A percentile compares a stretch with the other conserved stretches of the same genome.
Conservation (phyloP, 257 asterid genomes). For the Salvia splendens region DNA sequence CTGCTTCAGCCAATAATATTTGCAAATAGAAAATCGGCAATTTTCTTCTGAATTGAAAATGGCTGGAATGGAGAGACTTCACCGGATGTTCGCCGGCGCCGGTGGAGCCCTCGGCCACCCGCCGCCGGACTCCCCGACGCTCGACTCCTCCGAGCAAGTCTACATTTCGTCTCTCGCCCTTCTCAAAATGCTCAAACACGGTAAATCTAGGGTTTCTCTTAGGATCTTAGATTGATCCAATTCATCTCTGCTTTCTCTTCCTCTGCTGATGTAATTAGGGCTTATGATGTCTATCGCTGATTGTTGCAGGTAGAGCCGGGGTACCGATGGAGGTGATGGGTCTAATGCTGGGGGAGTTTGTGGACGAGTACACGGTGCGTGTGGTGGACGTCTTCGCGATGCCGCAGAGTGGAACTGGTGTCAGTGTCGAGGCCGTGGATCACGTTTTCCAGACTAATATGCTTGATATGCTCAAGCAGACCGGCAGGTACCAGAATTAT, state of each 20-base stretch:
- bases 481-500: slow-evolving; percentile 51
- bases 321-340: slow-evolving; percentile 94
- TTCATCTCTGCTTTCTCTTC: background rate
- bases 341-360: slow-evolving; percentile 76
- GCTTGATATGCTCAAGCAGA: slow-evolving; percentile 88
- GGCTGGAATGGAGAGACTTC: slow-evolving; percentile 84
- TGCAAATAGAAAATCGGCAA: background rate
- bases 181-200: slow-evolving; percentile 96
- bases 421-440: slow-evolving; percentile 86
- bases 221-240: slow-evolving; percentile 13
- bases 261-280: background rate
- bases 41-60: background rate
- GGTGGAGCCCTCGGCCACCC: slow-evolving; percentile 92
- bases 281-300: background rate
- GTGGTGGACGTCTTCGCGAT: slow-evolving; percentile 81
- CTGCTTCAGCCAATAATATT: slow-evolving; percentile 1
- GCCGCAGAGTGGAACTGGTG: slow-evolving; percentile 92
- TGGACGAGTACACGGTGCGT: slow-evolving; percentile 78
- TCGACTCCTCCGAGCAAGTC: slow-evolving; percentile 92
- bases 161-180: slow-evolving; percentile 94
- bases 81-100: slow-evolving; percentile 95
- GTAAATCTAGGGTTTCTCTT: slow-evolving; percentile 61
- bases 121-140: slow-evolving; percentile 88
- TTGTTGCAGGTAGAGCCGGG: slow-evolving; percentile 61
- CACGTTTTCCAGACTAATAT: slow-evolving; percentile 81